phyloP scores from a whole-genome alignment of 306 rosid species.

The Begonia masoniana region DNA sequence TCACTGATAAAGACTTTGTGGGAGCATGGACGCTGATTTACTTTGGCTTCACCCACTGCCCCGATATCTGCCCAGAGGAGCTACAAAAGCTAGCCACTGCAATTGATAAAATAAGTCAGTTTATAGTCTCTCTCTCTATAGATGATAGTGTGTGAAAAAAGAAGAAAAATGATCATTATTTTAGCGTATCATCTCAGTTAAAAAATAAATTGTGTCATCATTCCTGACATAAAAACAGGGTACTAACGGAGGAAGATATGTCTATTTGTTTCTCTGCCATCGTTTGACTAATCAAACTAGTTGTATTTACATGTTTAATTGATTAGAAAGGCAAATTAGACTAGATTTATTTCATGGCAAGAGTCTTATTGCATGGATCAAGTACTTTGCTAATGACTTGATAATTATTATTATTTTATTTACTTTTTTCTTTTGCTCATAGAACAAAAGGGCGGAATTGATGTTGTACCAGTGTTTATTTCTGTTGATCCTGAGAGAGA shows the following conservation, averaged over 20 bases:
- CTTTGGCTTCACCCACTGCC: constrained; percentile 97
- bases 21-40: constrained; percentile 74
- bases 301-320: not conserved
- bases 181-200: too few relatives aligned
- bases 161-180: too few relatives aligned
- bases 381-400: not conserved
- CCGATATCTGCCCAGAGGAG: constrained; percentile 94
- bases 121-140: not conserved
- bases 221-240: too few relatives aligned
- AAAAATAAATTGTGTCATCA: too few relatives aligned
- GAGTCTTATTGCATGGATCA: not conserved
- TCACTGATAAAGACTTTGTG: constrained; percentile 73
- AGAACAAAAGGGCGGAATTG: constrained; percentile 59
- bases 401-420: not conserved
- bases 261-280: not conserved
- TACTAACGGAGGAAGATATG: too few relatives aligned
- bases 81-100: constrained; percentile 72
- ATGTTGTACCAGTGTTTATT: constrained; percentile 66
- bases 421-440: not conserved
- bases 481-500: constrained; percentile 99
- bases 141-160: not conserved
- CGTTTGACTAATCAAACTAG: not conserved
- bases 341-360: not conserved
- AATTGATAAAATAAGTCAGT: constrained; percentile 87
- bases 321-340: not conserved